These are phyloP conservation scores for Trichoderma reesei DNA, from an alignment of 495 filamentous ascomycete species.

Conservation along the genomic window DNA sequence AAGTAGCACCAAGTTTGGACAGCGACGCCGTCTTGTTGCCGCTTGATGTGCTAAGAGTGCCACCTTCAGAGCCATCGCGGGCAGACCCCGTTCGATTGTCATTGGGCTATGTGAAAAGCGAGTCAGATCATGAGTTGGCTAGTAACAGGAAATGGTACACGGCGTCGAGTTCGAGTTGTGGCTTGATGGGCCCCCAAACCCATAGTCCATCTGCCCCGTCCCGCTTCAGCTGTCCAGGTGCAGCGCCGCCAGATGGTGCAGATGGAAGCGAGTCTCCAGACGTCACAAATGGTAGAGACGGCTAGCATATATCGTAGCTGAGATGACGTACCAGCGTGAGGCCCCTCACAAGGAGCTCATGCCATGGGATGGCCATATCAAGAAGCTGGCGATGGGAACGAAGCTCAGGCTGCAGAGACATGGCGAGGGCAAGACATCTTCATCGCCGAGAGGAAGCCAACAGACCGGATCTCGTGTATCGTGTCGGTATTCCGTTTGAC, in stretches of 20 bases:
- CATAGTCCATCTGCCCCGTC: background rate
- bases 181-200: background rate
- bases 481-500: background rate
- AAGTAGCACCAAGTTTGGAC: constrained; percentile 38
- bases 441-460: background rate
- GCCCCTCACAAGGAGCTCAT: constrained; percentile 1
- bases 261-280: background rate
- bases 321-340: background rate
- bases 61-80: constrained; percentile 15
- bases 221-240: background rate
- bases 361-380: background rate
- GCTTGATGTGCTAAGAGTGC: constrained; percentile 14
- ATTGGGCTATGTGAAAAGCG: background rate
- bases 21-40: constrained; percentile 19
- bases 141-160: background rate
- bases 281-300: too few species aligned
- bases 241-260: background rate
- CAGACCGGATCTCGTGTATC: background rate
- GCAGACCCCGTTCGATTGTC: constrained; percentile 20
- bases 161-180: background rate
- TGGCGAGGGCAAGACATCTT: background rate
- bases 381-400: background rate
- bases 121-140: background rate
- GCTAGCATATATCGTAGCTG: background rate
- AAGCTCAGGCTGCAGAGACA: background rate